Evolutionary conservation across 2,329 filamentous ascomycete species (phyloP).

Genomic region (Bisporella sp.): DNA sequence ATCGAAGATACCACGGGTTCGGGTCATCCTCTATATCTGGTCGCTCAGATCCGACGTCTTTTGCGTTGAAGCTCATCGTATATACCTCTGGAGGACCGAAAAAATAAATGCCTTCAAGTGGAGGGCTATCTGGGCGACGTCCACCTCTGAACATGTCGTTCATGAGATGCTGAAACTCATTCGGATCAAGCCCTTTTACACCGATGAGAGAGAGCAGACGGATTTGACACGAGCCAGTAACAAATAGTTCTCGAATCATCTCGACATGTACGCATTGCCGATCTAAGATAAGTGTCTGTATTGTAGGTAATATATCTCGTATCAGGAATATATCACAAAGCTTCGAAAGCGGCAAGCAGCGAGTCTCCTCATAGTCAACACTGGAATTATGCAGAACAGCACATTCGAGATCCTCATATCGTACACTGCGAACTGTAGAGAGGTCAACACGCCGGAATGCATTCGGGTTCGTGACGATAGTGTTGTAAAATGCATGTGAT

Average conservation of each 20-base stretch:
- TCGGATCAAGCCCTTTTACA: neutral
- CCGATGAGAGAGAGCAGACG: neutral
- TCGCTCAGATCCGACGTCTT: neutral
- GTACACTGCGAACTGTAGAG: neutral
- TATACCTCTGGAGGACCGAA: neutral
- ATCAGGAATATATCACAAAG: neutral
- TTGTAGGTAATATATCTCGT: neutral
- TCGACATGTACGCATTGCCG: neutral
- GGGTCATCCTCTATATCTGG: neutral
- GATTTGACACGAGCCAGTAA: neutral
- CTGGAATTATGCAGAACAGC: neutral
- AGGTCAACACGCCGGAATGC: neutral
- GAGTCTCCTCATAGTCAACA: neutral
- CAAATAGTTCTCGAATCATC: neutral
- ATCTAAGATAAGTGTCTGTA: neutral
- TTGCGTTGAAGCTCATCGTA: neutral
- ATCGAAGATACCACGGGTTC: neutral
- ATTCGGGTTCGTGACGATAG: neutral
- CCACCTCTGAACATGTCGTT: neutral
- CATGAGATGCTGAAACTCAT: neutral
- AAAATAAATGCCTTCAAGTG: neutral
- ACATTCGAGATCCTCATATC: neutral
- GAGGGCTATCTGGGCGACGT: neutral
- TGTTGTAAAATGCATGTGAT: neutral
- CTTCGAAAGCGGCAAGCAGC: neutral